Conservation (phyloP, 345 rosid genomes). For the Cardamine occulta region DNA sequence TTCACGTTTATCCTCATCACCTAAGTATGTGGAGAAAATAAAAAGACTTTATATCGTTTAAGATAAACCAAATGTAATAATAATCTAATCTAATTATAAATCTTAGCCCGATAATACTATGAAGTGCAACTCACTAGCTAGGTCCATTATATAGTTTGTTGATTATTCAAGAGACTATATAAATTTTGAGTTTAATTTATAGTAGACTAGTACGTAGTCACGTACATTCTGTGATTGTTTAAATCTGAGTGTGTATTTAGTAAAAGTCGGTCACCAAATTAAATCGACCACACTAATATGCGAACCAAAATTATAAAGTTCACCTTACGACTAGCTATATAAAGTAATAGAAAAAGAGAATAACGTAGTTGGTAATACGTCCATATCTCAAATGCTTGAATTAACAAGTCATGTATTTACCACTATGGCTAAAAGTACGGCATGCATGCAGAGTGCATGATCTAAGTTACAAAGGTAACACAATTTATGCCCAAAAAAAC, state of each 20-base stretch:
- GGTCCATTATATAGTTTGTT: neutral
- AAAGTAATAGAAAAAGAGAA: conserved; percentile 7
- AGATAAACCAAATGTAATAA: neutral
- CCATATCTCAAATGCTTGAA: conserved; percentile 22
- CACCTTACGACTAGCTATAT: neutral
- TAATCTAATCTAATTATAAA: too few relatives aligned
- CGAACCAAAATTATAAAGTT: neutral
- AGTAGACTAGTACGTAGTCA: neutral
- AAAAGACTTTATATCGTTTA: neutral
- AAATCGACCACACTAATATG: neutral
- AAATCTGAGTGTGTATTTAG: neutral
- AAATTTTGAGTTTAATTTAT: neutral
- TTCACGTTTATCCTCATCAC: conserved; percentile 23
- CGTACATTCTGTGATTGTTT: neutral
- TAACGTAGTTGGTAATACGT: conserved; percentile 29
- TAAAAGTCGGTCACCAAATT: conserved; percentile 5
- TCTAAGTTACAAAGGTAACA: conserved; percentile 25
- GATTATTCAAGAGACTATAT: neutral
- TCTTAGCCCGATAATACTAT: neutral
- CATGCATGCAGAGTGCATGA: conserved; percentile 37
- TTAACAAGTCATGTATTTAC: conserved; percentile 27
- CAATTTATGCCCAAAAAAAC: neutral
- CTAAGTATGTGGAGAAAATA: neutral
- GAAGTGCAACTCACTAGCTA: neutral
- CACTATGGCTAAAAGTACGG: conserved; percentile 25